A percentile compares a stretch with the other conserved stretches of the same genome.
Conservation (phyloP, 2,329 filamentous ascomycete species). For the Colletotrichum magnum region DNA sequence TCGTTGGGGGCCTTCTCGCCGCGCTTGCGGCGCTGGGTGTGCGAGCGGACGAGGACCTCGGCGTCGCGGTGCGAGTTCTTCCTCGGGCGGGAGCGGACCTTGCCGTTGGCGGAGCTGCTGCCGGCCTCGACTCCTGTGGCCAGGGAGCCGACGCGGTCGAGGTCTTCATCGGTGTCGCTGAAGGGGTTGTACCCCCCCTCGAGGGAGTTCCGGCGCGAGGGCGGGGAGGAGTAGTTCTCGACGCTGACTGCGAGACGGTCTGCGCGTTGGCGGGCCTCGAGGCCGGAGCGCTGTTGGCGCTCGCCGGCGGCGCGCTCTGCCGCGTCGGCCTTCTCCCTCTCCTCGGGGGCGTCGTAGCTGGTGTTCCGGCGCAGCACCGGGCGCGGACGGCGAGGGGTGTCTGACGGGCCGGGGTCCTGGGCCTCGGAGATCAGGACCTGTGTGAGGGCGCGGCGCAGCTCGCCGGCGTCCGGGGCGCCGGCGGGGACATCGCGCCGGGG, state of each 20-base stretch:
- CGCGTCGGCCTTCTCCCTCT: slow-evolving; percentile 56
- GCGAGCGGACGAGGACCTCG: slow-evolving; percentile 53
- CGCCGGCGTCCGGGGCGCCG: slow-evolving; percentile 55
- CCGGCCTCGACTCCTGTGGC: slow-evolving; percentile 15
- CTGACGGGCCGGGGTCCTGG: slow-evolving; percentile 36
- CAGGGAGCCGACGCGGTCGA: slow-evolving; percentile 7
- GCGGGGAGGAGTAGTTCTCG: slow-evolving; percentile 53
- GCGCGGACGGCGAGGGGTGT: slow-evolving; percentile 46
- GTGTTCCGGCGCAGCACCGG: slow-evolving; percentile 59
- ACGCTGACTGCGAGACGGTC: slow-evolving; percentile 56
- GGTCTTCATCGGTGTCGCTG: slow-evolving; percentile 29
- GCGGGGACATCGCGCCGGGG: slow-evolving; percentile 44
- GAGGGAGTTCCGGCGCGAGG: slow-evolving; percentile 31
- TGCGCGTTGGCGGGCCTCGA: slow-evolving; percentile 56
- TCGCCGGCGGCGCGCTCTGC: slow-evolving; percentile 55
- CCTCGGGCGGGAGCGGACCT: slow-evolving; percentile 31
- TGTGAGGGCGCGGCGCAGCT: slow-evolving; percentile 55
- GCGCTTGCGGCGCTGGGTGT: slow-evolving; percentile 48
- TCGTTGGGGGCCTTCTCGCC: slow-evolving; percentile 40
- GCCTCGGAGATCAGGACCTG: slow-evolving; percentile 54
- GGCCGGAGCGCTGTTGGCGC: slow-evolving; percentile 56
- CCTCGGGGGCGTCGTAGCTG: slow-evolving; percentile 58
- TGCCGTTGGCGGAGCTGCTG: slow-evolving; percentile 9
- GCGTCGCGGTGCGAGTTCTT: slow-evolving; percentile 44
- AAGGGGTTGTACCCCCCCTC: slow-evolving; percentile 27